Evolutionary conservation across 345 rosid genomes (phyloP).

Genomic region (Salix exigua): DNA sequence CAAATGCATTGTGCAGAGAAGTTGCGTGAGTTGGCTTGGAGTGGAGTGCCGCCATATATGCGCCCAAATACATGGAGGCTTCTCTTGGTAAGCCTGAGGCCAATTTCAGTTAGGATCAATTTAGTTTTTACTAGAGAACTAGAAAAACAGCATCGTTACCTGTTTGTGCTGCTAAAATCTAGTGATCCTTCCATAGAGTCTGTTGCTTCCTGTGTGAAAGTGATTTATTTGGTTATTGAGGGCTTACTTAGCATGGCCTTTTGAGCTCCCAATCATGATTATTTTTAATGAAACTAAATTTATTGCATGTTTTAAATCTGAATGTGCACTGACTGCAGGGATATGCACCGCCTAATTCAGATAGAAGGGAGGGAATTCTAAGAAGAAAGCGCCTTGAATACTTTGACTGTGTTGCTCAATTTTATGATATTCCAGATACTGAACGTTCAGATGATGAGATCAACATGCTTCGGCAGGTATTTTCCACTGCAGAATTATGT

Average conservation of each 20-base stretch:
- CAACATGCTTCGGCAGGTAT: slow-evolving; percentile 96
- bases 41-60: slow-evolving; percentile 93
- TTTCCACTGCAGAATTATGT: slow-evolving; percentile 1
- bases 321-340: slow-evolving; percentile 97
- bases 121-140: not conserved
- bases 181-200: not conserved
- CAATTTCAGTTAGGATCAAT: not conserved
- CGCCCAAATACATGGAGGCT: slow-evolving; percentile 91
- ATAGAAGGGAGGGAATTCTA: slow-evolving; percentile 91
- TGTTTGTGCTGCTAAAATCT: not conserved
- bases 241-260: not conserved
- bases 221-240: not conserved
- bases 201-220: not conserved
- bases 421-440: slow-evolving; percentile 90
- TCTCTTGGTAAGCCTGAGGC: slow-evolving; percentile 67
- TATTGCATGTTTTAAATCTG: slow-evolving; percentile 41
- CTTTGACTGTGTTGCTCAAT: slow-evolving; percentile 90
- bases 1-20: slow-evolving; percentile 48
- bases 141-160: not conserved
- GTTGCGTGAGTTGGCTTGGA: slow-evolving; percentile 92
- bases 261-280: not conserved
- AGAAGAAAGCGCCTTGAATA: slow-evolving; percentile 88
- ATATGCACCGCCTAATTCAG: slow-evolving; percentile 99
- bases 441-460: slow-evolving; percentile 98
- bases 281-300: not conserved